Conservation (phyloP, 768 basidiomycete genomes). For the Solioccasus polychromus region DNA sequence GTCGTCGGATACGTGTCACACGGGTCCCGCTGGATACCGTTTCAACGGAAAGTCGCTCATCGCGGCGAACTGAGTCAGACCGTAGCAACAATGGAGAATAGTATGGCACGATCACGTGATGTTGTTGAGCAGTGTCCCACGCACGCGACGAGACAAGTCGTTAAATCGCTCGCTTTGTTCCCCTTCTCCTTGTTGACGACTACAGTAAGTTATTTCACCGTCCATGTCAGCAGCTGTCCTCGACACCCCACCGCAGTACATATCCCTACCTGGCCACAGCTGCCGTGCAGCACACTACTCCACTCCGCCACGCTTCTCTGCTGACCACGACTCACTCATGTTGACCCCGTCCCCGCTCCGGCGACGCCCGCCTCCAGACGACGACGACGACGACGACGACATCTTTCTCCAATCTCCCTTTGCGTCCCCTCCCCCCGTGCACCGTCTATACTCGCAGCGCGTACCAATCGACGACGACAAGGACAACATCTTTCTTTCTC, state of each 20-base stretch:
- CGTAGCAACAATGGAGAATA: too few species aligned
- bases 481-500: constrained; percentile 54
- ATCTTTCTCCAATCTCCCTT: constrained; percentile 54
- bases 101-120: constrained; percentile 32
- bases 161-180: constrained; percentile 16
- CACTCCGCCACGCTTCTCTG: constrained; percentile 33
- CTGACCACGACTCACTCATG: constrained; percentile 53
- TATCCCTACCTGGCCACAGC: constrained; percentile 32
- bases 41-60: too few species aligned
- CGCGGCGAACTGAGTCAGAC: constrained; percentile 17
- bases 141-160: constrained; percentile 20
- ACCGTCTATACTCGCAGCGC: constrained; percentile 41
- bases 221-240: constrained; percentile 24
- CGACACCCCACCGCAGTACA: constrained; percentile 36
- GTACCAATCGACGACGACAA: constrained; percentile 54
- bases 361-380: constrained; percentile 35
- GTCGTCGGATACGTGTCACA: too few species aligned
- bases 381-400: constrained; percentile 42
- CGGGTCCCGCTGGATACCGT: too few species aligned
- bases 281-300: constrained; percentile 32
- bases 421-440: constrained; percentile 43
- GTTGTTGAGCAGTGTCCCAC: constrained; percentile 35
- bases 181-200: constrained; percentile 17
- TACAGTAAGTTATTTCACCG: constrained; percentile 17
- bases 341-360: constrained; percentile 63